These are phyloP conservation scores for Cryptosporidium ubiquitum DNA, from an alignment of 169 alveolate species.

Conservation along the genomic window DNA sequence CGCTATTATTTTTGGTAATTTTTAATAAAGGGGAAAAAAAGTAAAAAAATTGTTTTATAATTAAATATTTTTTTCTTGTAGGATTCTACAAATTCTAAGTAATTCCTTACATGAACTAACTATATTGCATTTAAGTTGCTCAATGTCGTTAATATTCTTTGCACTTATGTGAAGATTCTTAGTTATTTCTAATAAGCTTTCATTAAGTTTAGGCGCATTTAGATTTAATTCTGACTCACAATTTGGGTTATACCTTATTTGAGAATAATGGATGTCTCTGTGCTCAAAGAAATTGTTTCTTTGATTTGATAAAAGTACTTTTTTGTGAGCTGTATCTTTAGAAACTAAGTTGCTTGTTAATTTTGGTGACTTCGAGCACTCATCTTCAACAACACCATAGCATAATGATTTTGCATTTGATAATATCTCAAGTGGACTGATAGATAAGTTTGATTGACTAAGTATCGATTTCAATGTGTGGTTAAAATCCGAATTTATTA, in stretches of 20 bases:
- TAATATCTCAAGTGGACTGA: slow-evolving; percentile 17
- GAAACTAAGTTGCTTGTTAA: neutral
- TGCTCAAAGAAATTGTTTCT: slow-evolving; percentile 39
- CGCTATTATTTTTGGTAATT: neutral
- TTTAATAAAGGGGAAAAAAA: neutral
- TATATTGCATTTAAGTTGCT: slow-evolving; percentile 2
- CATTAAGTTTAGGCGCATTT: slow-evolving; percentile 25
- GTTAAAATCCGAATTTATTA: slow-evolving; percentile 28
- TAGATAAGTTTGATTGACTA: slow-evolving; percentile 34
- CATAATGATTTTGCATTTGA: slow-evolving; percentile 16
- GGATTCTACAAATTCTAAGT: slow-evolving; percentile 19
- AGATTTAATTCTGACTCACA: neutral
- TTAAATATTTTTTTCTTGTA: slow-evolving; percentile 53
- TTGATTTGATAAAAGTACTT: neutral
- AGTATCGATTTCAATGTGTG: slow-evolving; percentile 38
- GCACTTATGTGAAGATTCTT: slow-evolving; percentile 37
- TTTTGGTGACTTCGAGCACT: neutral
- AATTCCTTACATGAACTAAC: slow-evolving; percentile 39
- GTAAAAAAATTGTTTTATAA: neutral
- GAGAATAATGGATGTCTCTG: slow-evolving; percentile 55
- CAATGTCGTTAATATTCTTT: slow-evolving; percentile 10
- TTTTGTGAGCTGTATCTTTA: neutral
- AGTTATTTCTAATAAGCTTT: slow-evolving; percentile 40
- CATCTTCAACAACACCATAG: neutral
- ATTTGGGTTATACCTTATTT: neutral